A percentile compares a stretch with the other conserved stretches of the same genome.
Conservation (phyloP, 768 basidiomycete genomes). For the Kwoniella shandongensis region DNA sequence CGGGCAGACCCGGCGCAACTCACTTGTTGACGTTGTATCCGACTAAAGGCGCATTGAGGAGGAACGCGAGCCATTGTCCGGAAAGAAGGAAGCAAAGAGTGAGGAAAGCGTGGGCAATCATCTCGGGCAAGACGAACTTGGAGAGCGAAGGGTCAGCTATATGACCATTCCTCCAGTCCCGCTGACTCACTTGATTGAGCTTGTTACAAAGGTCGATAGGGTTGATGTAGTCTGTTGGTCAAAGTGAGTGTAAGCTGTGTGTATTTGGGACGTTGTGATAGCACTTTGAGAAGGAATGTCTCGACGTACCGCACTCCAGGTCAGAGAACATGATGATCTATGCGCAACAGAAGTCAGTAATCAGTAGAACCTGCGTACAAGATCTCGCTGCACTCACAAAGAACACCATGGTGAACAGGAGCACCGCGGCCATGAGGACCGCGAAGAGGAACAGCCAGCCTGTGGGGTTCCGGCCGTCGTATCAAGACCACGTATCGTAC, state of each 20-base stretch:
- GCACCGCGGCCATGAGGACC: constrained; percentile 89
- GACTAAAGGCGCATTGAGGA: constrained; percentile 83
- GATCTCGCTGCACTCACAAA: constrained; percentile 67
- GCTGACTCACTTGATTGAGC: constrained; percentile 85
- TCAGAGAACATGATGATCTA: constrained; percentile 99
- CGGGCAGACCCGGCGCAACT: constrained; percentile 50
- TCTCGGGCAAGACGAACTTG: constrained; percentile 96
- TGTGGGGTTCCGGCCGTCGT: constrained; percentile 45
- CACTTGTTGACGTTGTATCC: constrained; percentile 93
- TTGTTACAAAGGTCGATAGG: constrained; percentile 99
- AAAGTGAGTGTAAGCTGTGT: neutral
- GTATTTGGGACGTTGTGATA: no score
- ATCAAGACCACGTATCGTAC: neutral
- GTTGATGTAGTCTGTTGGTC: constrained; percentile 80
- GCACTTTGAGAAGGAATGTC: neutral
- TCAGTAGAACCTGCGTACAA: neutral
- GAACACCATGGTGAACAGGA: constrained; percentile 99
- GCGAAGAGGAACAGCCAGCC: constrained; percentile 97
- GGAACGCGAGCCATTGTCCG: constrained; percentile 91
- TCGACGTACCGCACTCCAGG: constrained; percentile 74
- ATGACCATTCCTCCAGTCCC: no score
- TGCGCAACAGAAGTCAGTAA: neutral
- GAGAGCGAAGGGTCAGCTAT: neutral
- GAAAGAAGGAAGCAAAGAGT: constrained; percentile 85
- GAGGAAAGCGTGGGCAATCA: constrained; percentile 89